Evolutionary conservation across 495 filamentous ascomycete species (phyloP), one percentile per base, ranked within the genome.

Genomic region (Rusavskia elegans): DNA sequence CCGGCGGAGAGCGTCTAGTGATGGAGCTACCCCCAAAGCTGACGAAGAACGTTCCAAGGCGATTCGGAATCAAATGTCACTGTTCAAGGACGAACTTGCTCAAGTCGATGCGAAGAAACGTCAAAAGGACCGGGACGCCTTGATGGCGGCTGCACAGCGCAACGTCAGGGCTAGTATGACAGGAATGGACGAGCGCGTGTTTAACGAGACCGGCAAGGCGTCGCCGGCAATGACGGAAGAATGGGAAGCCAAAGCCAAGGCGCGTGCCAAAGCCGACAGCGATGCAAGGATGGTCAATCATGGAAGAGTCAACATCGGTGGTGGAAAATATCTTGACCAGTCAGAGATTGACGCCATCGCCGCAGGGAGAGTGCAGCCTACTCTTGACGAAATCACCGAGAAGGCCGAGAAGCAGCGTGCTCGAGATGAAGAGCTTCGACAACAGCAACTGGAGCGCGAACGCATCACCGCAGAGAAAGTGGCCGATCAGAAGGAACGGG

Each of bases 381-480:
- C 92, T 0, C 64, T 98, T n/a, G 85, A 96, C 60, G 87, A 95
- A 57, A 93, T 98, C 37, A 79, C 80, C 46, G 81, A 82, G 19
- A 81, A 77, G 32, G 82, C 83, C 0, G 85, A 90, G 59, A 68
- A 69, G 45, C 80, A 85, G 58, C 71, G 72, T 38, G 79, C 79
- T 11, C 66, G 73, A 50, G 78, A 83, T 44, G 60, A 77, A 36
- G 81, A 81, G 57, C 64, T 67, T 16, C 68, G 73, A 13, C 64
- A 80, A 21, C 76, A 82, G 53, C 66, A 71, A 44, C 72, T 78
- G 55, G 67, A 78, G 56, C 56, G 65, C 42, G 64, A 73, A 56
- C 62, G 73, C 50, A 55, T 64, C 27, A 65, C 68, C 32, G 76
- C 74, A 5, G 77, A 77, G 51, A 52, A 73, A 51, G 68, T 65